phyloP scores from a whole-genome alignment of 495 filamentous ascomycete species.

The Haplographium delicatum region DNA sequence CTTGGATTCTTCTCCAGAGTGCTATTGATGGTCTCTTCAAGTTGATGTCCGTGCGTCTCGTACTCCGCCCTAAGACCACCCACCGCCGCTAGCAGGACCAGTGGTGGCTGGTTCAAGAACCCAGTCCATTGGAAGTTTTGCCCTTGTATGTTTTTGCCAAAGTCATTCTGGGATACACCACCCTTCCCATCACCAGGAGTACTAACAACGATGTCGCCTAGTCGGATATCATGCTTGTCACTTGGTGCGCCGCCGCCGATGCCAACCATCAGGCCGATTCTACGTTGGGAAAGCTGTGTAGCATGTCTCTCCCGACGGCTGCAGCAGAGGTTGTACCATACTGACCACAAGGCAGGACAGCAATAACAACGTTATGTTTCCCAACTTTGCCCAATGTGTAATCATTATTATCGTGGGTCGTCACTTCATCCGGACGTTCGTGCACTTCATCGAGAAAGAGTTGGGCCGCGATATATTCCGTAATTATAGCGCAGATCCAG shows the following conservation, averaged over 20 bases:
- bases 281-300: slow-evolving; percentile 36
- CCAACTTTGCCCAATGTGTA: slow-evolving; percentile 31
- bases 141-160: slow-evolving; percentile 7
- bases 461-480: slow-evolving; percentile 29
- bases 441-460: slow-evolving; percentile 32
- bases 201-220: slow-evolving; percentile 21
- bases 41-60: slow-evolving; percentile 7
- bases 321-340: slow-evolving; percentile 23
- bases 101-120: slow-evolving; percentile 27
- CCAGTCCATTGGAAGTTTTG: slow-evolving; percentile 9
- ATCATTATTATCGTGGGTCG: slow-evolving; percentile 28
- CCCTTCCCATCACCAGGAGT: slow-evolving; percentile 1
- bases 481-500: slow-evolving; percentile 36
- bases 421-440: slow-evolving; percentile 19
- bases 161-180: slow-evolving; percentile 21
- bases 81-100: slow-evolving; percentile 19
- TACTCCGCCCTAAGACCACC: slow-evolving; percentile 11
- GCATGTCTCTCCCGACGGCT: slow-evolving; percentile 27
- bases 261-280: slow-evolving; percentile 41
- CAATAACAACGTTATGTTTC: slow-evolving; percentile 10
- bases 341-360: slow-evolving; percentile 7
- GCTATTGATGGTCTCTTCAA: slow-evolving; percentile 22
- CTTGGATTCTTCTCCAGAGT: slow-evolving; percentile 23
- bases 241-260: slow-evolving; percentile 22
- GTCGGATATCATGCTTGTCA: slow-evolving; percentile 12